Percentiles rank a stretch among this genome's conserved stretches.
Evolutionary conservation across 345 rosid species (phyloP).

Genomic region (Jatropha curcas): DNA sequence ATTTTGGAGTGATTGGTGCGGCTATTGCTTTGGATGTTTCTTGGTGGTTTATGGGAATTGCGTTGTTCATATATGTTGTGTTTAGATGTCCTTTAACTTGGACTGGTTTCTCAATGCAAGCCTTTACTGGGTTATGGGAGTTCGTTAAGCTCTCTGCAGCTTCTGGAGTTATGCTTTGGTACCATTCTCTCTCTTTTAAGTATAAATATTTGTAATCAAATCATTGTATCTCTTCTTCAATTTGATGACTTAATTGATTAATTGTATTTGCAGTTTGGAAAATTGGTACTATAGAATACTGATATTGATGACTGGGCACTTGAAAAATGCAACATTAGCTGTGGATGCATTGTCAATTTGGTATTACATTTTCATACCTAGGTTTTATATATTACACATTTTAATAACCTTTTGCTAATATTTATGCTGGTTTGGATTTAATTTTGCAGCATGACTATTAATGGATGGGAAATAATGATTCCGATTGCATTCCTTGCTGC

Average conservation of each 20-base stretch:
- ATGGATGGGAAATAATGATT: slow-evolving; percentile 54
- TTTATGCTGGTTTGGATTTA: neutral
- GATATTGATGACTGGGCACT: slow-evolving; percentile 65
- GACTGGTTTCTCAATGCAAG: slow-evolving; percentile 58
- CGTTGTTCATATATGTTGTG: slow-evolving; percentile 35
- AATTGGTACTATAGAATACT: slow-evolving; percentile 75
- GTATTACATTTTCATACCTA: slow-evolving; percentile 15
- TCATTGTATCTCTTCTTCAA: neutral
- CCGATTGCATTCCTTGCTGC: slow-evolving; percentile 50
- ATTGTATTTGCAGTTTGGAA: slow-evolving; percentile 51
- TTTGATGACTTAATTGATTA: neutral
- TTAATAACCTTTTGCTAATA: neutral
- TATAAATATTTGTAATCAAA: neutral
- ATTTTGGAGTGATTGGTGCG: slow-evolving; percentile 54
- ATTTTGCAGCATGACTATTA: slow-evolving; percentile 45
- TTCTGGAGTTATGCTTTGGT: slow-evolving; percentile 83
- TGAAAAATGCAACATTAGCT: slow-evolving; percentile 53
- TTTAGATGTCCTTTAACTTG: slow-evolving; percentile 63
- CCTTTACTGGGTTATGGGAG: slow-evolving; percentile 58
- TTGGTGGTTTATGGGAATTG: slow-evolving; percentile 58
- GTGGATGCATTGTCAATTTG: slow-evolving; percentile 53
- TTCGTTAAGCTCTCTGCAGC: slow-evolving; percentile 61
- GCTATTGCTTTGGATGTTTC: slow-evolving; percentile 51
- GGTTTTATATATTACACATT: too few relatives aligned
- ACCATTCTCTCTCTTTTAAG: neutral